A percentile compares a stretch with the other conserved stretches of the same genome.
Evolutionary conservation across 1,284 basidiomycete species (phyloP).

Genomic region (Trichosporon ovoides): DNA sequence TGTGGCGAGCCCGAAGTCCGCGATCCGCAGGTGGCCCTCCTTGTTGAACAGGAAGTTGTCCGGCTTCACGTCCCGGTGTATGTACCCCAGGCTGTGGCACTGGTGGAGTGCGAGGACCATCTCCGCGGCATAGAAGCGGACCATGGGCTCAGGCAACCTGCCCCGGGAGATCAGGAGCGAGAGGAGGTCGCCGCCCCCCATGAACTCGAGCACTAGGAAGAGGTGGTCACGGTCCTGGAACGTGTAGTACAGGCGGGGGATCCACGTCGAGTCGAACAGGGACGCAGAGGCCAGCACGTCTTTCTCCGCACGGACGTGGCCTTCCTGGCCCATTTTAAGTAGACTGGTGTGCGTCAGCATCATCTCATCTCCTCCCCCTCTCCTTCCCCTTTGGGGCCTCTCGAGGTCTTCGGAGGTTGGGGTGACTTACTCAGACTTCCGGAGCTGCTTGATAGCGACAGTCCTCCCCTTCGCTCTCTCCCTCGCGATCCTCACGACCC

Average conservation of each 20-base stretch:
- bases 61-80: conserved; percentile 95
- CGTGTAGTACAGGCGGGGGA: conserved; percentile 83
- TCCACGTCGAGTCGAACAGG: conserved; percentile 61
- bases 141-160: conserved; percentile 88
- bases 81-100: conserved; percentile 90
- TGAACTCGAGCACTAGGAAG: conserved; percentile 89
- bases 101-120: conserved; percentile 95
- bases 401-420: too few relatives aligned
- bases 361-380: too few relatives aligned
- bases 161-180: conserved; percentile 91
- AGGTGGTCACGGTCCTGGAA: conserved; percentile 76
- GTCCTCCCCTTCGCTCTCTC: conserved; percentile 73
- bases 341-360: conserved; percentile 60
- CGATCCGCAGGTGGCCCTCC: conserved; percentile 86
- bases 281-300: conserved; percentile 44
- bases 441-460: conserved; percentile 95
- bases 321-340: conserved; percentile 96
- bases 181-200: conserved; percentile 92
- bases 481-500: conserved; percentile 86
- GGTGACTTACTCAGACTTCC: conserved; percentile 75
- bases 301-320: conserved; percentile 52
- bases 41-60: conserved; percentile 94
- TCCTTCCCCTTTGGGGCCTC: too few relatives aligned
- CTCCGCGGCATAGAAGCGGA: conserved; percentile 92
- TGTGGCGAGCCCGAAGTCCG: conserved; percentile 91